Evolutionary conservation across 78 protist species (phyloP), one percentile per base, ranked within the genome.

Genomic region (Dictyostelium citrinum): DNA sequence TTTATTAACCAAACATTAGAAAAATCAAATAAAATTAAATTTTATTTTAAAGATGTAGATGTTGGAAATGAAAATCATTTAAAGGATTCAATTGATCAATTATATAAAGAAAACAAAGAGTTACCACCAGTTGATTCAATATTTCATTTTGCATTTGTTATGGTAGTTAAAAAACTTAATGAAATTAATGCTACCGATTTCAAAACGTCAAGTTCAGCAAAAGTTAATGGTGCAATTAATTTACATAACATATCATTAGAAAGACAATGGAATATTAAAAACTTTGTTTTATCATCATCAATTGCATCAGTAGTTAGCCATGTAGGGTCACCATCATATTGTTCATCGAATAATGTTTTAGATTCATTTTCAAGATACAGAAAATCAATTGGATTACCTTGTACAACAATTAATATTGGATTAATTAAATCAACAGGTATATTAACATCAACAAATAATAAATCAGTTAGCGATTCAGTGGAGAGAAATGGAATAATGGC

Each of bases 311-410:
- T 58, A 0, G 10, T 58, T 17, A 17, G 24, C 4, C 68, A 58
- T n/a, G 29, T 17, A 22, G 68, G 68, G 0, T 1, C 68, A 20
- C 68, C 68, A 58, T 58, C 90, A 22, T 96, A 96, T 78, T 77
- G 96, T 8, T 88, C 91, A 24, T 93, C 97, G 33, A 95, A 95
- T 90, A 75, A 80, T 20, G 91, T 90, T 37, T 84, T 94, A 6
- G 94, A 95, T 46, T 39, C 82, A 31, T 49, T 95, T 14, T 80
- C 95, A 68, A 58, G 51, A 35, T 75, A 14, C 43, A 83, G 98
- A 39, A 41, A 82, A 17, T 58, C 77, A 4, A 55, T 39, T 2
- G 97, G 95, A 17, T 55, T 83, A 2, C 43, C 76, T 10, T 81
- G 90, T 1, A 75, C 90, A 10, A 22, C 77, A n/a, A 37, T 96